Evolutionary conservation across 192 early-diverging fungal species (phyloP), one percentile per base, ranked within the genome.

Genomic region (Backusella australiensis): DNA sequence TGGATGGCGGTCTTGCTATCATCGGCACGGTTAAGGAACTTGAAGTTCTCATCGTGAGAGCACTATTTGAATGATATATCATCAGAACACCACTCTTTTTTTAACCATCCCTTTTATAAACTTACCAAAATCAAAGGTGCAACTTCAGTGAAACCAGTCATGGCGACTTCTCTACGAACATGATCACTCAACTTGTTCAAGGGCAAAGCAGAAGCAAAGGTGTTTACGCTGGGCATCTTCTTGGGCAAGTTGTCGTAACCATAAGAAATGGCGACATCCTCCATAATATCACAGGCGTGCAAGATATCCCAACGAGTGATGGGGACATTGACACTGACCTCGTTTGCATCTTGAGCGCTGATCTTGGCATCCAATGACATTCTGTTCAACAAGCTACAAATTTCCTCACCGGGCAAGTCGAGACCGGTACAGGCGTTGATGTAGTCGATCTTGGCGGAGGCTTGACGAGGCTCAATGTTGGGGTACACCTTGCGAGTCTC

Each of bases 31-130:
- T 94, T 92, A 73, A 99, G 87, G 86, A 87, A 92, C 38, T 88
- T 88, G 80, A 96, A 99, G 90, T 97, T 98, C 81, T 99, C 97
- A 75, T 98, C 94, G 74, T 97, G 95, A 59, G 97, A 98, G 87
- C 98, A 99, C 90, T 95, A 85, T 67, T 23, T 52, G 29, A 9
- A 71, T 42, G 44, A 21, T 1, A 8, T 42, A 63, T 59, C 23
- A 29, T 3, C 34, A 52, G 8, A 14, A 6, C 14, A 19, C 32
- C 6, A n/a, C 46, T 42, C 8, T 74, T 56, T 17, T 34, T 34
- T 35, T 59, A 32, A 3, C 29, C 15, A 32, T 3, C 53, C 34
- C 53, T 19, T 29, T 32, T 26, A 14, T 44, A 56, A 56, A 34
- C 84, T 81, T 87, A 95, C 94, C 88, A 99, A 88, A 63, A 93